Percentiles rank a stretch among this genome's conserved stretches.
phyloP scores from a whole-genome alignment of 1,139 yeast genomes.

The Lodderomyces elongisporus region DNA sequence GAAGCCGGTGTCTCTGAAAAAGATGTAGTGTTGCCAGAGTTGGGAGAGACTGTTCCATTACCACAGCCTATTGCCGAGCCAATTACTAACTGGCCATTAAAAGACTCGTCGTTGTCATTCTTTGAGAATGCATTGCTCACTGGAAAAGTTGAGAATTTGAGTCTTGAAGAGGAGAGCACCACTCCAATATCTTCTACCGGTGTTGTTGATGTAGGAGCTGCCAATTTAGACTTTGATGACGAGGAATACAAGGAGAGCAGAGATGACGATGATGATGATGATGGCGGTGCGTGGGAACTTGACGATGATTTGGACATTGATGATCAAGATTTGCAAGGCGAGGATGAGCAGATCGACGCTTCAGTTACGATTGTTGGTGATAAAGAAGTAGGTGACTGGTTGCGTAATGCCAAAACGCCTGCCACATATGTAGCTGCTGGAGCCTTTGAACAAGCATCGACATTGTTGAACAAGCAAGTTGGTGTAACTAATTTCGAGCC shows the following conservation, averaged over 20 bases:
- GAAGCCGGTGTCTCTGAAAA: constrained; percentile 64
- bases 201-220: constrained; percentile 14
- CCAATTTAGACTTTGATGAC: constrained; percentile 27
- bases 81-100: constrained; percentile 74
- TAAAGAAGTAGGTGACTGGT: constrained; percentile 76
- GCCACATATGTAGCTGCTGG: constrained; percentile 97
- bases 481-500: constrained; percentile 89
- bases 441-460: constrained; percentile 93
- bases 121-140: constrained; percentile 75
- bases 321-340: constrained; percentile 30
- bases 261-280: constrained; percentile 41
- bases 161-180: constrained; percentile 50
- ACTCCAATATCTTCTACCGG: too few species aligned
- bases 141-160: constrained; percentile 69
- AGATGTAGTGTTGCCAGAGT: constrained; percentile 53
- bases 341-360: constrained; percentile 26
- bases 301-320: constrained; percentile 46
- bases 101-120: constrained; percentile 65
- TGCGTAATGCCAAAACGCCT: constrained; percentile 82
- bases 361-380: constrained; percentile 21
- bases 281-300: constrained; percentile 55
- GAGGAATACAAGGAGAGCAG: constrained; percentile 21
- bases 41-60: constrained; percentile 36
- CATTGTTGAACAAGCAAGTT: constrained; percentile 79
- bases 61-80: constrained; percentile 47